Evolutionary conservation across 805 yeast genomes (phyloP).

Genomic region (Wickerhamiella shivajii): DNA sequence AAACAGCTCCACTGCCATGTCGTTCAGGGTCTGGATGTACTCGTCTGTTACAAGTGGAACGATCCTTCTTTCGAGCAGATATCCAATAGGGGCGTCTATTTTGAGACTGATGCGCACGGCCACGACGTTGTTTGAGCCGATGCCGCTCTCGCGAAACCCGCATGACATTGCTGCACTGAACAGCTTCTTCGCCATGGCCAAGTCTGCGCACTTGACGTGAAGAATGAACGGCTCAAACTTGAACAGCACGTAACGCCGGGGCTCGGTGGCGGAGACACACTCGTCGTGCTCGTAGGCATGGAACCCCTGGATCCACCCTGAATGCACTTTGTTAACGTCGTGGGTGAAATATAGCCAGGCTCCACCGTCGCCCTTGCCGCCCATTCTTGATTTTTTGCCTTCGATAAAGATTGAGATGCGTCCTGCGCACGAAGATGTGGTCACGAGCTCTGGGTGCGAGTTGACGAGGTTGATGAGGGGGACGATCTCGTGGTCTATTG

Average conservation of each 20-base stretch:
- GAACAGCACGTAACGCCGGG: slow-evolving; percentile 47
- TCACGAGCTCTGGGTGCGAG: slow-evolving; percentile 49
- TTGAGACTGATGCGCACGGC: slow-evolving; percentile 63
- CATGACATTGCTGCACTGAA: slow-evolving; percentile 65
- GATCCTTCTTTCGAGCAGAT: slow-evolving; percentile 25
- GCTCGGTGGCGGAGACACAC: slow-evolving; percentile 7
- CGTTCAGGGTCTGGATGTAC: slow-evolving; percentile 39
- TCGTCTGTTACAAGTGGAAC: slow-evolving; percentile 35
- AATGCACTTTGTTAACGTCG: slow-evolving; percentile 32
- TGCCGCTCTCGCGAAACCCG: slow-evolving; percentile 80
- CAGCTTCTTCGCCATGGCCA: slow-evolving; percentile 41
- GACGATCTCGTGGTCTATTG: slow-evolving; percentile 57
- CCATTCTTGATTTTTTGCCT: slow-evolving; percentile 49
- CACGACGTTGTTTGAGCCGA: slow-evolving; percentile 62
- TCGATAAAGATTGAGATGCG: slow-evolving; percentile 71
- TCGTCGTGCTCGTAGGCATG: slow-evolving; percentile 13
- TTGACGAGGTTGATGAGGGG: slow-evolving; percentile 64
- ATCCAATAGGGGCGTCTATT: slow-evolving; percentile 67
- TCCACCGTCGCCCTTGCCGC: slow-evolving; percentile 80
- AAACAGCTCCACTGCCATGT: slow-evolving; percentile 47
- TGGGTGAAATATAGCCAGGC: slow-evolving; percentile 74
- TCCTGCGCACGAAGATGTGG: slow-evolving; percentile 83
- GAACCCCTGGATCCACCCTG: slow-evolving; percentile 20
- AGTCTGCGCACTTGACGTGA: slow-evolving; percentile 65
- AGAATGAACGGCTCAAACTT: slow-evolving; percentile 78